phyloP scores from a whole-genome alignment of 805 yeast species.

The Lipomyces starkeyi region DNA sequence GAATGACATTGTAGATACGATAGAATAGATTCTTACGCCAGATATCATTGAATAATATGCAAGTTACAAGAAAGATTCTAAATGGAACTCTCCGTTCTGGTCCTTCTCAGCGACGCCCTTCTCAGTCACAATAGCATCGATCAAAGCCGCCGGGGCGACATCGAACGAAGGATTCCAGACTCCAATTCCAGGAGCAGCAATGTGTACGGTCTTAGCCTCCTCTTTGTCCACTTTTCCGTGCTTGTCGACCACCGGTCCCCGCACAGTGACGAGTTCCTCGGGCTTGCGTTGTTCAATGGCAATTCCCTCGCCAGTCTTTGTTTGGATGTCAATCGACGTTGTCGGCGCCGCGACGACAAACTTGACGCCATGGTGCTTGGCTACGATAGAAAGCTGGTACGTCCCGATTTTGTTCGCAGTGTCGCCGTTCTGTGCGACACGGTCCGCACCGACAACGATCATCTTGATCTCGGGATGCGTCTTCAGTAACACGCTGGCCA shows the following conservation, averaged over 20 bases:
- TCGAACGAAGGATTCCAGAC: constrained; percentile 99
- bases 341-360: constrained; percentile 95
- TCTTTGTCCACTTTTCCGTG: constrained; percentile 43
- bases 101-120: constrained; percentile 62
- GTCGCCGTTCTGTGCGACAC: constrained; percentile 92
- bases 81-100: constrained; percentile 56
- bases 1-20: neutral
- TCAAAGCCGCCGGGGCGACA: constrained; percentile 80
- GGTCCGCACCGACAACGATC: constrained; percentile 92
- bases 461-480: constrained; percentile 74
- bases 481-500: constrained; percentile 79
- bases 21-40: neutral
- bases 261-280: constrained; percentile 74
- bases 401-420: constrained; percentile 98
- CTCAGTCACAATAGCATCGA: constrained; percentile 92
- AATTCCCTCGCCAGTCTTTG: constrained; percentile 72
- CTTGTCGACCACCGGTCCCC: constrained; percentile 64
- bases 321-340: constrained; percentile 80
- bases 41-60: constrained; percentile 8
- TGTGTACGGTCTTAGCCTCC: constrained; percentile 60
- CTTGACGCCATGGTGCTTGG: constrained; percentile 70
- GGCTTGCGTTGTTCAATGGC: constrained; percentile 87
- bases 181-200: constrained; percentile 81
- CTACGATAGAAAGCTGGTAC: constrained; percentile 78
- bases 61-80: constrained; percentile 40